These are phyloP conservation scores for Pythium aphanidermatum DNA, from an alignment of 352 stramenopile genomes.

Conservation along the genomic window DNA sequence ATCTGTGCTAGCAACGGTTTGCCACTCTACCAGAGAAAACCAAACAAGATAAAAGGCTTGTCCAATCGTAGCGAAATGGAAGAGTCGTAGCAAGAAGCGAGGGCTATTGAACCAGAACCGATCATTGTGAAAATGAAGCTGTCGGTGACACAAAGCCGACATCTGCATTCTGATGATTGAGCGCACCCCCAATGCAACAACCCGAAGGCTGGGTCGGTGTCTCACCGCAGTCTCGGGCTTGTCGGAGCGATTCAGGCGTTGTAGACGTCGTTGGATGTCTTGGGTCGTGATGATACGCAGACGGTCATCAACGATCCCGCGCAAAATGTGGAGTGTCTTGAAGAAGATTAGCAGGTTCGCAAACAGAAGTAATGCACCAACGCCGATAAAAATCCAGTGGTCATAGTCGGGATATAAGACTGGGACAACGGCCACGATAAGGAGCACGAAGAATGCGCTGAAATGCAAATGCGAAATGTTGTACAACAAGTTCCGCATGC, in stretches of 20 bases:
- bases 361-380: conserved; percentile 43
- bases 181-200: conserved; percentile 51
- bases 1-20: conserved; percentile 24
- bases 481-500: conserved; percentile 80
- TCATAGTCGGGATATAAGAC: conserved; percentile 54
- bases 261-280: conserved; percentile 52
- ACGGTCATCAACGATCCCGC: conserved; percentile 79
- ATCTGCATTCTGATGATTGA: conserved; percentile 83
- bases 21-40: conserved; percentile 71
- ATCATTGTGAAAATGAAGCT: conserved; percentile 77
- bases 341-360: conserved; percentile 80
- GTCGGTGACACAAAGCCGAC: conserved; percentile 76
- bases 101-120: conserved; percentile 83
- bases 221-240: too few species aligned
- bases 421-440: conserved; percentile 64
- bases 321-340: conserved; percentile 78
- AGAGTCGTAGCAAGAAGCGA: conserved; percentile 60
- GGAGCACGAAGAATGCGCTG: conserved; percentile 69
- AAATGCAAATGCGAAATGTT: conserved; percentile 79
- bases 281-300: conserved; percentile 57
- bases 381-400: conserved; percentile 71
- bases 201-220: conserved; percentile 42
- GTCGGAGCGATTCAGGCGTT: too few species aligned
- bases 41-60: conserved; percentile 86
- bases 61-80: conserved; percentile 82